Evolutionary conservation across 2,329 filamentous ascomycete genomes (phyloP), one percentile per base, ranked within the genome.

Genomic region (Diaporthe sp.): DNA sequence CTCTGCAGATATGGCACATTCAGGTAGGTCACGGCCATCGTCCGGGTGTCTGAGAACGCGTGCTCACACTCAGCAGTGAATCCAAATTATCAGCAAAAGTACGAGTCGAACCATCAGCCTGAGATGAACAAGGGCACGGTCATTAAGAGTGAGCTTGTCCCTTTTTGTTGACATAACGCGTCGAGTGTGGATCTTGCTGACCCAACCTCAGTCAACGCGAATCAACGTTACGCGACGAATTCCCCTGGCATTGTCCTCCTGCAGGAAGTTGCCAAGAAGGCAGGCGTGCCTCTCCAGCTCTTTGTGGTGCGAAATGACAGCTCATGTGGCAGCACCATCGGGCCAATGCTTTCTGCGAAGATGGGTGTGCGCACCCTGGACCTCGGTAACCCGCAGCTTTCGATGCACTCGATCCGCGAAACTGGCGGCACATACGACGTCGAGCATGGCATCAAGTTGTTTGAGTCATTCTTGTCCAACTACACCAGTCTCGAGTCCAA

Each of bases 291-390:
- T 19, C 89, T 99, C 71, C 97, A 99, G 86, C 87, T 98, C 52
- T 98, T 98, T 80, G 97, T 99, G 54, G 96, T 98, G 61, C 91
- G 96, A 81, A 99, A 99, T 84, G 97, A 99, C 83, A 97, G 94
- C 5, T 92, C 94, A 70, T 99, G 97, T 83, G 97, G 97, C 73
- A 96, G 94, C 86, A 99, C 97, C 47, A 99, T 99, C 81, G 97
- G 97, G 0, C 97, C 97, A n/a, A 98, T 98, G 92, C 88, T 98
- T 60, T 94, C 94, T 71, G 95, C 96, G 33, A 93, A 93, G 75
- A 87, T 98, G 79, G 97, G 97, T 73, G 92, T 95, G 72, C 89
- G 97, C 76, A 98, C 97, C 2, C 88, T 99, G 58, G 97, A 99
- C 85, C 85, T 98, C 73, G 96, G 96, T 13, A 98, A 98, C 85